Conservation (phyloP, 177 flowering plant species). For the Viscum album region DNA sequence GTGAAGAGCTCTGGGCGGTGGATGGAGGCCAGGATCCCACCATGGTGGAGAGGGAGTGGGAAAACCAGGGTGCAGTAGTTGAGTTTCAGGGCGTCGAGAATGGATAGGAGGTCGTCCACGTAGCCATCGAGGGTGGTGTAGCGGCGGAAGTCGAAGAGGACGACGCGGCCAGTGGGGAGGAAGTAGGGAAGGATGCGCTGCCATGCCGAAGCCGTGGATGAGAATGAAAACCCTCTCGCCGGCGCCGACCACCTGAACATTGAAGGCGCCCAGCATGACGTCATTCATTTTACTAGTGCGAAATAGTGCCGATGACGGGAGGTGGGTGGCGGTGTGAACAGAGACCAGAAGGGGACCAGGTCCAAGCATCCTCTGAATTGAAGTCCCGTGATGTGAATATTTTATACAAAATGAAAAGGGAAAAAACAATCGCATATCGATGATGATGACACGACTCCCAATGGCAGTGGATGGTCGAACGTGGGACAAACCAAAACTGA, state of each 20-base stretch:
- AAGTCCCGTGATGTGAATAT: no score
- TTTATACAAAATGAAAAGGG: no score
- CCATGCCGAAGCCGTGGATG: conserved; percentile 2
- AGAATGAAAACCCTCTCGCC: neutral
- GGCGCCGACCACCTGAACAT: neutral
- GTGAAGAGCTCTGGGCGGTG: conserved; percentile 6
- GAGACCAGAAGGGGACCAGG: no score
- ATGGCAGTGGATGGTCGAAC: no score
- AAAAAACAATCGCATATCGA: no score
- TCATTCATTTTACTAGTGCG: no score
- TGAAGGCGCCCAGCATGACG: neutral
- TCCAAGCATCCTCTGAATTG: no score
- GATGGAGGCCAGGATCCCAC: neutral
- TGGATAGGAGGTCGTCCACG: conserved; percentile 3
- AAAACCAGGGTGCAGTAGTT: neutral
- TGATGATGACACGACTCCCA: no score
- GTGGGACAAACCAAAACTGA: no score
- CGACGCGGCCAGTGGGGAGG: neutral
- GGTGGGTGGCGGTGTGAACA: no score
- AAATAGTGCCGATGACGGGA: no score
- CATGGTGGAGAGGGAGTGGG: conserved; percentile 6
- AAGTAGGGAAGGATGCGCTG: conserved; percentile 2
- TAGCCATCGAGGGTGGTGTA: conserved; percentile 7
- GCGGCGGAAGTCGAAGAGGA: conserved; percentile 6
- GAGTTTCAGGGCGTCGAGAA: neutral